Conservation (phyloP, 2,329 filamentous ascomycete species). For the Hymenoscyphus fructigenus region DNA sequence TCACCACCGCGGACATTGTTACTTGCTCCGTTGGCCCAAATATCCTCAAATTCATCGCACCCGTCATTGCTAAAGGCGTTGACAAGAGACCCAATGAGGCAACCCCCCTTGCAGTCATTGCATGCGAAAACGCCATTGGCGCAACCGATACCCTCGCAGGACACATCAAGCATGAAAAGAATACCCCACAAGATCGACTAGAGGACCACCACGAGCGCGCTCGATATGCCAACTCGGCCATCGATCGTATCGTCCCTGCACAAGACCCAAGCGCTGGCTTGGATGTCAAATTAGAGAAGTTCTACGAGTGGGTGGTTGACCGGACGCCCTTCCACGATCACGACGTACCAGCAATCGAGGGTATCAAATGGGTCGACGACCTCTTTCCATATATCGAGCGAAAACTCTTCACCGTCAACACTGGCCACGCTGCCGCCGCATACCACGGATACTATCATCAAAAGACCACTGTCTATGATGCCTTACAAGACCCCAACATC, state of each 20-base stretch:
- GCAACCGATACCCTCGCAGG: conserved; percentile 85
- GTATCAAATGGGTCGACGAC: conserved; percentile 90
- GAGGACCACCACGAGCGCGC: conserved; percentile 71
- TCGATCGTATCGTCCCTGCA: conserved; percentile 95
- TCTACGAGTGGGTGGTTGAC: conserved; percentile 99
- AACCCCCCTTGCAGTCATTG: conserved; percentile 83
- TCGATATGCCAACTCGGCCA: conserved; percentile 94
- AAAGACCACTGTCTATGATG: conserved; percentile 87
- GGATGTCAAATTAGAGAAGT: conserved; percentile 94
- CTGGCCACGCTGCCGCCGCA: conserved; percentile 90
- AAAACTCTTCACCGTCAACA: conserved; percentile 99
- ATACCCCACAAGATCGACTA: conserved; percentile 68
- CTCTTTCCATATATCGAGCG: conserved; percentile 96
- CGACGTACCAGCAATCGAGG: conserved; percentile 72
- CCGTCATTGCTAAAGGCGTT: conserved; percentile 92
- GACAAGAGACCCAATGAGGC: conserved; percentile 64
- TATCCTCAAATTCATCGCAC: conserved; percentile 93
- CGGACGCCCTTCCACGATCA: conserved; percentile 75
- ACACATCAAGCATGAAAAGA: conserved; percentile 72
- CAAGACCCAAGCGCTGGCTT: conserved; percentile 79
- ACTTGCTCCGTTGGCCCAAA: conserved; percentile 97
- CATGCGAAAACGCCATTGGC: conserved; percentile 96
- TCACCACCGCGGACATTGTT: conserved; percentile 82
- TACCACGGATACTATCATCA: conserved; percentile 90
- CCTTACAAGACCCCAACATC: conserved; percentile 78